phyloP scores from a whole-genome alignment of 768 basidiomycete species.

The Termitomyces sp. region DNA sequence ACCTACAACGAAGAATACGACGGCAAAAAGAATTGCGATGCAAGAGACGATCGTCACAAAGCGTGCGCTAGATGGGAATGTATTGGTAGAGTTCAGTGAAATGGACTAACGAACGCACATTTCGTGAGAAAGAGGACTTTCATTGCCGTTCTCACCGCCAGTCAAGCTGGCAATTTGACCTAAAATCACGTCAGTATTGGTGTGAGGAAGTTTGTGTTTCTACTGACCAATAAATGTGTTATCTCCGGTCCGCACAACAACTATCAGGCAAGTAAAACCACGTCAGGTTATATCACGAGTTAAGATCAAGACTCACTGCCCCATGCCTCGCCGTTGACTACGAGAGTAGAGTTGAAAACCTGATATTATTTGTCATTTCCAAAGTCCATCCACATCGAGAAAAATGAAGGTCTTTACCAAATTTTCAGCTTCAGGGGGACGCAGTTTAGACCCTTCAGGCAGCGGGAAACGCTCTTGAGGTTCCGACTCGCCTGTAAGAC shows the following conservation, averaged over 20 bases:
- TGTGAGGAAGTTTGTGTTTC: neutral
- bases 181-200: conserved; percentile 12
- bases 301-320: conserved; percentile 38
- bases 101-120: conserved; percentile 35
- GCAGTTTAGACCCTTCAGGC: conserved; percentile 36
- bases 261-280: conserved; percentile 22
- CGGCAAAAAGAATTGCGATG: conserved; percentile 55
- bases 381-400: neutral
- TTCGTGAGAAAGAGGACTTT: conserved; percentile 61
- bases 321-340: conserved; percentile 71
- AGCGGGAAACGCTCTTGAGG: conserved; percentile 53
- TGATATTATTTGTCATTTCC: conserved; percentile 16
- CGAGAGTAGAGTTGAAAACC: conserved; percentile 67
- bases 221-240: conserved; percentile 54
- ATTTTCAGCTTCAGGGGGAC: conserved; percentile 63
- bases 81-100: conserved; percentile 38
- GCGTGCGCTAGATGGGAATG: conserved; percentile 30
- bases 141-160: conserved; percentile 56
- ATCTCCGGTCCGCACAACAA: conserved; percentile 63
- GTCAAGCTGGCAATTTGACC: conserved; percentile 67
- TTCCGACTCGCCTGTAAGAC: conserved; percentile 66
- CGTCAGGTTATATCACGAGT: neutral
- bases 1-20: conserved; percentile 62
- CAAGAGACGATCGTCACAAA: conserved; percentile 59
- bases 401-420: conserved; percentile 30